These are phyloP conservation scores for Leishmania turanica DNA, from an alignment of 208 protist species.

Conservation along the genomic window DNA sequence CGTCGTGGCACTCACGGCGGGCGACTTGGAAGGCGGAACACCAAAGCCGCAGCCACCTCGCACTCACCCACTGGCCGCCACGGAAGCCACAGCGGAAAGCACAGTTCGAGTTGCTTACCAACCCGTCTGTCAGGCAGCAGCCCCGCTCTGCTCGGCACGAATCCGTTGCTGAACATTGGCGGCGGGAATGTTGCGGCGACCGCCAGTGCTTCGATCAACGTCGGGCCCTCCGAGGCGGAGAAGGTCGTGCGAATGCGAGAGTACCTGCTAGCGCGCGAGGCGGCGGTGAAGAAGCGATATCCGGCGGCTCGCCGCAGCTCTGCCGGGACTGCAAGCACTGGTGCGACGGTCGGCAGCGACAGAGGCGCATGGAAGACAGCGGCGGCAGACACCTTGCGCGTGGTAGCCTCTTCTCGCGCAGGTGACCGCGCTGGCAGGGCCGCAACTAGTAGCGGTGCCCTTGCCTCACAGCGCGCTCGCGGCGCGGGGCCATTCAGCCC, in stretches of 20 bases:
- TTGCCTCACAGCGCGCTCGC: not conserved
- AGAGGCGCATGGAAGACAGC: not conserved
- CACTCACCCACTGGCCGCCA: not conserved
- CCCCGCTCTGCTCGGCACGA: not conserved
- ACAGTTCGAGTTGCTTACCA: not conserved
- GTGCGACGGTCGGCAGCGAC: not conserved
- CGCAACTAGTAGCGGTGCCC: not conserved
- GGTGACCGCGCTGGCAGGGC: not conserved
- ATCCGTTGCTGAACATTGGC: not conserved
- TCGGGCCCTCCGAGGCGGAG: not conserved
- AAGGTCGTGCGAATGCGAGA: conserved; percentile 15
- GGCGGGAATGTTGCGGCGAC: not conserved
- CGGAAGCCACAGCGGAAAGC: not conserved
- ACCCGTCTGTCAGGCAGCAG: conserved; percentile 1
- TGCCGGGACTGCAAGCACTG: not conserved
- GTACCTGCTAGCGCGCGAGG: conserved; percentile 23
- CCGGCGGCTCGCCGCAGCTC: conserved; percentile 8
- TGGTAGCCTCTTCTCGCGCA: not conserved
- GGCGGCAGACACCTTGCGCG: not conserved
- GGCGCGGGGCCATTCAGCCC: not conserved
- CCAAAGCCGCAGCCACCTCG: not conserved
- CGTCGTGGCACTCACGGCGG: not conserved
- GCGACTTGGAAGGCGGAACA: not conserved
- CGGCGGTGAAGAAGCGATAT: conserved; percentile 13
- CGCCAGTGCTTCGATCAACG: conserved; percentile 1